A percentile compares a stretch with the other conserved stretches of the same genome.
phyloP scores from a whole-genome alignment of 164 flowering plant species.

The Magnolia changhungtana region DNA sequence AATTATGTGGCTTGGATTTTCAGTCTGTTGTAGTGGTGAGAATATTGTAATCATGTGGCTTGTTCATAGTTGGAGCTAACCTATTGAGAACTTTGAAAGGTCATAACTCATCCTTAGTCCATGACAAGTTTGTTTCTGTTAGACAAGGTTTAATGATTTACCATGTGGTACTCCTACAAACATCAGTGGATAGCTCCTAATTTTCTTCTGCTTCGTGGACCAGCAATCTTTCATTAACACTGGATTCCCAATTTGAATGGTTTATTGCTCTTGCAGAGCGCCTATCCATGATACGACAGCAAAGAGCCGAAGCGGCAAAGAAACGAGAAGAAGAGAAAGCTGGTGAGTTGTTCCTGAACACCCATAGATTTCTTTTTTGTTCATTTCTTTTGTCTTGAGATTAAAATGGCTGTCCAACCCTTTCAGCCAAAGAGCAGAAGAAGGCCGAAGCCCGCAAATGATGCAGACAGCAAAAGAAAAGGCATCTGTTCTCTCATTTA shows the following conservation, averaged over 20 bases:
- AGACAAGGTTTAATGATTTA: no score
- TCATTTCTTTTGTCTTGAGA: background rate
- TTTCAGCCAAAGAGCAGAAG: slow-evolving; percentile 79
- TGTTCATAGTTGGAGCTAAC: no score
- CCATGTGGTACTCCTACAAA: no score
- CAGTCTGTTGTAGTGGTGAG: no score
- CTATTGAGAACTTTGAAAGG: no score
- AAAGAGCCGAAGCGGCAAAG: slow-evolving; percentile 81
- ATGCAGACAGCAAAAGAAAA: background rate
- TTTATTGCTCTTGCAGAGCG: slow-evolving; percentile 47
- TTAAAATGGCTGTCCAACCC: background rate
- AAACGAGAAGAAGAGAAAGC: slow-evolving; percentile 88
- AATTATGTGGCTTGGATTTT: no score
- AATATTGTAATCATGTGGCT: no score
- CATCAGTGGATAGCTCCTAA: background rate
- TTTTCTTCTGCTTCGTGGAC: background rate
- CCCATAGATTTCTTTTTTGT: background rate
- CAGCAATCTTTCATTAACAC: background rate
- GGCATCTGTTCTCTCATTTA: background rate
- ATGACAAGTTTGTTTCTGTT: no score
- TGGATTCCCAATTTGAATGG: background rate
- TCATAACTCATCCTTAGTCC: no score
- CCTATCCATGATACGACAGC: slow-evolving; percentile 65
- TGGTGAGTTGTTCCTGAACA: slow-evolving; percentile 35
- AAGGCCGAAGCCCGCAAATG: slow-evolving; percentile 48